phyloP scores from a whole-genome alignment of 352 stramenopile species.

The Pythium sp. region DNA sequence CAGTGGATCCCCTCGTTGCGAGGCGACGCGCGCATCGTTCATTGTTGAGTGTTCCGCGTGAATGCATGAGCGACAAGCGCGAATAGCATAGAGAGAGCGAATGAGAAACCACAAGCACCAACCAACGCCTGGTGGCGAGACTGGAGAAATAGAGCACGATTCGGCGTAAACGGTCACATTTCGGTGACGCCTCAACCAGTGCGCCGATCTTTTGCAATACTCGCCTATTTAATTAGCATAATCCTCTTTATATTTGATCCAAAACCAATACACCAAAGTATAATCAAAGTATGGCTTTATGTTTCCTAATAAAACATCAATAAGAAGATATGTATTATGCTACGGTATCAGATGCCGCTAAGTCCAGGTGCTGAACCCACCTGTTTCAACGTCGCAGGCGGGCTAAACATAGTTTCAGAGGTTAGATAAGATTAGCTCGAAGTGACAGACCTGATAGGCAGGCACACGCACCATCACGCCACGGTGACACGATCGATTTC shows the following conservation, averaged over 20 bases:
- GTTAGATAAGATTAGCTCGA: conserved; percentile 1
- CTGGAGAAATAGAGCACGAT: not conserved
- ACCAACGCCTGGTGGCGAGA: too few relatives aligned
- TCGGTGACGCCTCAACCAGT: not conserved
- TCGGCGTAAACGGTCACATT: not conserved
- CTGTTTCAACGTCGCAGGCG: not conserved
- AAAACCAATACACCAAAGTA: not conserved
- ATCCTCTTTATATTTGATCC: not conserved
- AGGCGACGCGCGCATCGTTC: too few relatives aligned
- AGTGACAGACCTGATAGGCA: not conserved
- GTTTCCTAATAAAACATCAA: not conserved
- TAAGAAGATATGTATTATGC: not conserved
- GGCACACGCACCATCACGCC: not conserved
- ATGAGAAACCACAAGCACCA: not conserved
- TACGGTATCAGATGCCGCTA: not conserved
- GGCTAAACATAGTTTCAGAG: not conserved
- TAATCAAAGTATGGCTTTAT: not conserved
- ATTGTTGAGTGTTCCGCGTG: not conserved
- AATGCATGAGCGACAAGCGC: not conserved
- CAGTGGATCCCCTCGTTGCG: not conserved
- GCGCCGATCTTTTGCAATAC: not conserved
- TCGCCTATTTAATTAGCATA: not conserved
- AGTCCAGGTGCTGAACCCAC: not conserved
- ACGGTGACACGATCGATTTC: not conserved
- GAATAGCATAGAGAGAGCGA: not conserved